A percentile compares a stretch with the other conserved stretches of the same genome.
These are phyloP conservation scores for Leishmania tarentolae DNA, from an alignment of 208 protist species.

Conservation along the genomic window DNA sequence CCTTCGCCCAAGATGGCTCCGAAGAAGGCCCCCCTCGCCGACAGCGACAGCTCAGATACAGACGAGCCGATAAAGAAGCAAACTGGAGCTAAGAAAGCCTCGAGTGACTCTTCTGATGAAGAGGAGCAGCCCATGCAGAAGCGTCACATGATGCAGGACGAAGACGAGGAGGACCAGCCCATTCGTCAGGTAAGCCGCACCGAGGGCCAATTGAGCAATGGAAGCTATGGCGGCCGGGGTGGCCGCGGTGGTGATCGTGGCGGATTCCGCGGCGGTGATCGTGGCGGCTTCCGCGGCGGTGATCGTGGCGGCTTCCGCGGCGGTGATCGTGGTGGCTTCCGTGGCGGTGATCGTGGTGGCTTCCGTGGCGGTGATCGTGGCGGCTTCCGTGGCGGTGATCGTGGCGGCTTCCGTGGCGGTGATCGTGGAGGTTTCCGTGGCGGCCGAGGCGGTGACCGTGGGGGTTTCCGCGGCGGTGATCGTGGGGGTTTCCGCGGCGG, in stretches of 20 bases:
- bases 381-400: conserved; percentile 42
- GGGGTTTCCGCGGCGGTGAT: conserved; percentile 40
- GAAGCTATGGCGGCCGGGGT: conserved; percentile 37
- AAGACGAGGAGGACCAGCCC: conserved; percentile 37
- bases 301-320: conserved; percentile 51
- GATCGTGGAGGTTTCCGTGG: conserved; percentile 38
- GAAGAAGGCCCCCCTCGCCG: conserved; percentile 44
- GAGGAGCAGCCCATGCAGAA: conserved; percentile 24
- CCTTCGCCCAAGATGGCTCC: conserved; percentile 26
- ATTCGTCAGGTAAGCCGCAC: conserved; percentile 48
- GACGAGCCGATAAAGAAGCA: conserved; percentile 13
- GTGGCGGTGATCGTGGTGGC: conserved; percentile 53
- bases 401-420: conserved; percentile 37
- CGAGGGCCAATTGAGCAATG: conserved; percentile 37
- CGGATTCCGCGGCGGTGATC: conserved; percentile 37
- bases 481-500: conserved; percentile 41
- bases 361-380: conserved; percentile 57
- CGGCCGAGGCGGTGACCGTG: conserved; percentile 33
- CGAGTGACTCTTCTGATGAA: conserved; percentile 22
- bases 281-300: conserved; percentile 45
- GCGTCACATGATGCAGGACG: conserved; percentile 13
- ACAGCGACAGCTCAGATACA: conserved; percentile 35
- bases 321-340: conserved; percentile 38
- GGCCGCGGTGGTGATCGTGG: conserved; percentile 40
- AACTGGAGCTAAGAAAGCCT: conserved; percentile 35